These are phyloP conservation scores for Sugiyamaella castrensis DNA, from an alignment of 1,139 yeast species.

Conservation along the genomic window DNA sequence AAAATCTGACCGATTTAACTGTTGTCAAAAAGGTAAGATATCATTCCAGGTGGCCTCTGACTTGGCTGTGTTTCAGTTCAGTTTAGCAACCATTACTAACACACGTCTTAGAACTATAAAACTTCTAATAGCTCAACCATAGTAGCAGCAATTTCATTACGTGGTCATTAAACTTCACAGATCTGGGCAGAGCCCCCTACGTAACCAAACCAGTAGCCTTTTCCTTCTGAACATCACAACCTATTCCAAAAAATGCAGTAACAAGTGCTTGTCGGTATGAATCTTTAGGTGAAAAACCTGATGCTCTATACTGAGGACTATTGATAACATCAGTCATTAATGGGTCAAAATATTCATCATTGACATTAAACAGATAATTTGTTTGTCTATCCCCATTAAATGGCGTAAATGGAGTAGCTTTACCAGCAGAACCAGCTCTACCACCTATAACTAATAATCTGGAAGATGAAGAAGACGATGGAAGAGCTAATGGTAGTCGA, in stretches of 20 bases:
- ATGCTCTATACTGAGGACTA: slow-evolving; percentile 71
- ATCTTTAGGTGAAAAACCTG: slow-evolving; percentile 73
- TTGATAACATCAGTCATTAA: slow-evolving; percentile 55
- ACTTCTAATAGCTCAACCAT: slow-evolving; percentile 15
- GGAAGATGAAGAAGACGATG: slow-evolving; percentile 3
- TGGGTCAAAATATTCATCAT: slow-evolving; percentile 58
- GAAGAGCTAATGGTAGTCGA: slow-evolving; percentile 26
- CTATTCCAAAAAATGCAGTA: slow-evolving; percentile 87
- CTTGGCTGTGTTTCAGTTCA: background rate
- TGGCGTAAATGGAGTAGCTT: slow-evolving; percentile 83
- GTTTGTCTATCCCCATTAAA: slow-evolving; percentile 83
- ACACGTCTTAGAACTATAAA: slow-evolving; percentile 26
- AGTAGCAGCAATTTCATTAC: slow-evolving; percentile 12
- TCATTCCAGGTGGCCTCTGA: background rate
- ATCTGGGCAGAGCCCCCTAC: slow-evolving; percentile 1
- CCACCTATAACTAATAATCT: background rate
- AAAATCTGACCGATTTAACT: slow-evolving; percentile 35
- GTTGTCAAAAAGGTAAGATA: slow-evolving; percentile 35
- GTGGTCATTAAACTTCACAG: slow-evolving; percentile 12
- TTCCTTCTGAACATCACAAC: slow-evolving; percentile 72
- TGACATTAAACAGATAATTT: slow-evolving; percentile 45
- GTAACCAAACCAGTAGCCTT: slow-evolving; percentile 34
- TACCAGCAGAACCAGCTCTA: slow-evolving; percentile 23
- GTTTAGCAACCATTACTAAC: background rate
- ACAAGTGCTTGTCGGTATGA: slow-evolving; percentile 77